phyloP scores from a whole-genome alignment of 1,139 yeast species.

The Scheffersomyces segobiensis region DNA sequence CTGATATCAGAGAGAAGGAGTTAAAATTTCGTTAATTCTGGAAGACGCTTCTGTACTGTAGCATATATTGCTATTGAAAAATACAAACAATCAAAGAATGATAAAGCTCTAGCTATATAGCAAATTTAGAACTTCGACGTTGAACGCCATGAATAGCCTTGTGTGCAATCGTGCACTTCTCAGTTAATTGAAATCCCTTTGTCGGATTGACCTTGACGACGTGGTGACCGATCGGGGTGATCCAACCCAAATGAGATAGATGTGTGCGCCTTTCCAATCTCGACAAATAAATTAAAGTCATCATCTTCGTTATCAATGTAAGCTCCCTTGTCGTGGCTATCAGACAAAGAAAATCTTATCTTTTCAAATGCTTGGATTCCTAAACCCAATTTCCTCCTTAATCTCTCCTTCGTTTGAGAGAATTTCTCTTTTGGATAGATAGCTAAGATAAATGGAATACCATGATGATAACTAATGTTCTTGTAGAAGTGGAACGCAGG shows the following conservation, averaged over 20 bases:
- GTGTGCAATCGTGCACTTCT: background rate
- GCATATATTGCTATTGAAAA: background rate
- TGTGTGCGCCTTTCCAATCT: constrained; percentile 42
- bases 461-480: constrained; percentile 70
- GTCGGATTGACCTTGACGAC: constrained; percentile 48
- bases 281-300: constrained; percentile 55
- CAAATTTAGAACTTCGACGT: background rate
- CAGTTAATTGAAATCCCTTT: constrained; percentile 59
- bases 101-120: background rate
- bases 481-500: constrained; percentile 74
- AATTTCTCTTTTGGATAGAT: constrained; percentile 66
- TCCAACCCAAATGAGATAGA: constrained; percentile 67
- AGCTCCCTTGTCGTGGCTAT: constrained; percentile 39
- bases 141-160: background rate
- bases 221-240: constrained; percentile 73
- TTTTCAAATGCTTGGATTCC: constrained; percentile 79
- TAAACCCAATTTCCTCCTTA: constrained; percentile 68
- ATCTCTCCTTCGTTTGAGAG: constrained; percentile 62
- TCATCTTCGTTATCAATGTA: constrained; percentile 55
- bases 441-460: constrained; percentile 83
- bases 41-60: background rate
- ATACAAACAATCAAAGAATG: constrained; percentile 2
- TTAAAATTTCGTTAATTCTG: background rate
- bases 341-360: constrained; percentile 63
- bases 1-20: constrained; percentile 44